Evolutionary conservation across 176 grass and related monocot genomes (phyloP).

Genomic region (Pharus latifolius): DNA sequence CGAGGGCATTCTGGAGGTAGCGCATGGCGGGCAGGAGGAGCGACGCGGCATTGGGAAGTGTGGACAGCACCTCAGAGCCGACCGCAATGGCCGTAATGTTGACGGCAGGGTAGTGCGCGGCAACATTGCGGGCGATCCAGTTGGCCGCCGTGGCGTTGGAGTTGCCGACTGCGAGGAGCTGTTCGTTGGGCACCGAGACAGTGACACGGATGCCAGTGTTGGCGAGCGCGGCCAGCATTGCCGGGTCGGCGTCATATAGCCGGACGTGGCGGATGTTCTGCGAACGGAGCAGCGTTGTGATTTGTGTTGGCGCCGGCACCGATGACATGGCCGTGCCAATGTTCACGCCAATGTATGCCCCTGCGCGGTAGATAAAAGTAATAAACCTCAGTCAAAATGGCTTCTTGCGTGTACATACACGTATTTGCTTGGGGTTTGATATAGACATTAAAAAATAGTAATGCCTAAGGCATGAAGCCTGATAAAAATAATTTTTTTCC

Average conservation of each 20-base stretch:
- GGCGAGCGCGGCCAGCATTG: conserved; percentile 69
- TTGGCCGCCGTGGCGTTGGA: conserved; percentile 87
- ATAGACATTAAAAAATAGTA: too few relatives aligned
- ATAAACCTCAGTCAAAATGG: background rate
- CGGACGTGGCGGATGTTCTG: conserved; percentile 78
- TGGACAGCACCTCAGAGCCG: conserved; percentile 78
- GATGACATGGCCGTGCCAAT: conserved; percentile 75
- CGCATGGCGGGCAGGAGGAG: conserved; percentile 67
- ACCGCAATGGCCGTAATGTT: conserved; percentile 91
- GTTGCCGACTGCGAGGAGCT: conserved; percentile 80
- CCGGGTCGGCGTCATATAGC: conserved; percentile 68
- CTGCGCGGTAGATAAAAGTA: conserved; percentile 1
- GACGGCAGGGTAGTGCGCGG: conserved; percentile 63
- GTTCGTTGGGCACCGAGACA: conserved; percentile 89
- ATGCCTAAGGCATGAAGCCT: too few relatives aligned
- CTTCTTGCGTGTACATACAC: background rate
- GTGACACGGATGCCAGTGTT: conserved; percentile 77
- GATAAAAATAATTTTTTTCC: too few relatives aligned
- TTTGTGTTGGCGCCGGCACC: conserved; percentile 71
- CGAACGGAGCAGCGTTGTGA: conserved; percentile 65
- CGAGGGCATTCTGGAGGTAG: conserved; percentile 87
- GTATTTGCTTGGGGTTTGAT: background rate
- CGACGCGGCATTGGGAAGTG: conserved; percentile 61
- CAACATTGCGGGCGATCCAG: conserved; percentile 75
- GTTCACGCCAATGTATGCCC: conserved; percentile 84